These are phyloP conservation scores for Verticillium longisporum DNA, from an alignment of 2,329 filamentous ascomycete genomes.

Conservation along the genomic window DNA sequence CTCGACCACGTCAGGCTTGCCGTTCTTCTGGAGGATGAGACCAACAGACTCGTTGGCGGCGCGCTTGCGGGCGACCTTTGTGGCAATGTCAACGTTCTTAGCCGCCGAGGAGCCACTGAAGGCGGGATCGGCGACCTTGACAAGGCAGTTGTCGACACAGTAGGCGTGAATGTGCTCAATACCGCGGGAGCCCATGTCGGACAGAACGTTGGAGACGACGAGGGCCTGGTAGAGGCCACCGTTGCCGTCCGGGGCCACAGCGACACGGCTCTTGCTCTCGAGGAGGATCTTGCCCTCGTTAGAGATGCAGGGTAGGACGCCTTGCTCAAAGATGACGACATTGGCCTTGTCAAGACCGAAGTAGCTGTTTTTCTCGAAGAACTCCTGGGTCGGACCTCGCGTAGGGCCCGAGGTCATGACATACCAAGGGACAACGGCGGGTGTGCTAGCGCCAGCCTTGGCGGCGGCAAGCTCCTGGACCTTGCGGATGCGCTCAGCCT, in stretches of 20 bases:
- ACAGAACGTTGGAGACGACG: conserved; percentile 69
- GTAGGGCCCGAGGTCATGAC: conserved; percentile 99
- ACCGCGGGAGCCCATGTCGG: conserved; percentile 82
- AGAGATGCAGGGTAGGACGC: conserved; percentile 91
- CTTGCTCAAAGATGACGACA: conserved; percentile 92
- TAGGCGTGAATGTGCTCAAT: conserved; percentile 95
- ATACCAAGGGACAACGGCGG: conserved; percentile 84
- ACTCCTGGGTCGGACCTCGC: conserved; percentile 82
- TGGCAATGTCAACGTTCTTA: conserved; percentile 89
- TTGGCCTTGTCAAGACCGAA: conserved; percentile 85
- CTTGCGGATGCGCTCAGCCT: conserved; percentile 88
- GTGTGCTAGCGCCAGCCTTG: conserved; percentile 45
- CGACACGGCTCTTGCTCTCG: conserved; percentile 83
- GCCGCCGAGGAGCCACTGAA: conserved; percentile 91
- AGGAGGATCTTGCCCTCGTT: conserved; percentile 97
- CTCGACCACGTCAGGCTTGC: conserved; percentile 93
- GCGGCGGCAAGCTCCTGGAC: conserved; percentile 74
- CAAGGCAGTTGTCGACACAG: conserved; percentile 99
- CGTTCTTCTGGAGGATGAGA: conserved; percentile 89
- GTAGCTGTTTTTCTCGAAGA: conserved; percentile 83
- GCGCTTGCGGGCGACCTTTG: conserved; percentile 98
- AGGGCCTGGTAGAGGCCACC: conserved; percentile 94
- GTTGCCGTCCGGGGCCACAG: conserved; percentile 94
- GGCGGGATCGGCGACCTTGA: conserved; percentile 92
- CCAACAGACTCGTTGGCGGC: conserved; percentile 94